Conservation (phyloP, 2,329 filamentous ascomycete genomes). For the Phialophora verrucosa region DNA sequence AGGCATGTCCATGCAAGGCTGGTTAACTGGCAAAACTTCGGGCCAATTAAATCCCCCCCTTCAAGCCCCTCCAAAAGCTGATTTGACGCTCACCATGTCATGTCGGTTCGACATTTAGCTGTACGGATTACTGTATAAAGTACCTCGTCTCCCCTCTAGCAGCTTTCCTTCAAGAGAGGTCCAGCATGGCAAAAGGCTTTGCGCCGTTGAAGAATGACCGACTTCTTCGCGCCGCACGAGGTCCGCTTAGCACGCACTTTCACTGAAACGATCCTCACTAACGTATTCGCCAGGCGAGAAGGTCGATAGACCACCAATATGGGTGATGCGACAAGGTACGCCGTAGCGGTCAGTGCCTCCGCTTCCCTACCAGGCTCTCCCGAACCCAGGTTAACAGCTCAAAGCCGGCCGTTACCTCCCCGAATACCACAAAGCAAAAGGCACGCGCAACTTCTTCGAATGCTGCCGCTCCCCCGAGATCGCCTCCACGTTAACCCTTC, state of each 20-base stretch:
- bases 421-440: slow-evolving; percentile 97
- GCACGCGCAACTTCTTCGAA: slow-evolving; percentile 89
- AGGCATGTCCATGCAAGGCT: not conserved
- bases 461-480: slow-evolving; percentile 94
- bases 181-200: slow-evolving; percentile 72
- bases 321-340: slow-evolving; percentile 98
- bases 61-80: not conserved
- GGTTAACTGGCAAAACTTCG: slow-evolving; percentile 2
- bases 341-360: slow-evolving; percentile 38
- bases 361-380: not conserved
- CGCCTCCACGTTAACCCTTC: slow-evolving; percentile 88
- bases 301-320: slow-evolving; percentile 92
- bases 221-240: slow-evolving; percentile 85
- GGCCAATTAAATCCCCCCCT: not conserved
- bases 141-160: not conserved
- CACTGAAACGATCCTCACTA: slow-evolving; percentile 1
- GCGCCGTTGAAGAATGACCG: slow-evolving; percentile 90
- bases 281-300: slow-evolving; percentile 66
- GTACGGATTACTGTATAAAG: not conserved
- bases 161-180: not conserved
- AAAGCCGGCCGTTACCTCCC: slow-evolving; percentile 93
- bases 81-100: not conserved
- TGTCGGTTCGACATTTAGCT: not conserved
- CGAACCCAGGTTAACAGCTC: not conserved
- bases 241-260: slow-evolving; percentile 54